Evolutionary conservation across 2,329 filamentous ascomycete species (phyloP), one percentile per base, ranked within the genome.

Genomic region (Xylariaceae sp.): DNA sequence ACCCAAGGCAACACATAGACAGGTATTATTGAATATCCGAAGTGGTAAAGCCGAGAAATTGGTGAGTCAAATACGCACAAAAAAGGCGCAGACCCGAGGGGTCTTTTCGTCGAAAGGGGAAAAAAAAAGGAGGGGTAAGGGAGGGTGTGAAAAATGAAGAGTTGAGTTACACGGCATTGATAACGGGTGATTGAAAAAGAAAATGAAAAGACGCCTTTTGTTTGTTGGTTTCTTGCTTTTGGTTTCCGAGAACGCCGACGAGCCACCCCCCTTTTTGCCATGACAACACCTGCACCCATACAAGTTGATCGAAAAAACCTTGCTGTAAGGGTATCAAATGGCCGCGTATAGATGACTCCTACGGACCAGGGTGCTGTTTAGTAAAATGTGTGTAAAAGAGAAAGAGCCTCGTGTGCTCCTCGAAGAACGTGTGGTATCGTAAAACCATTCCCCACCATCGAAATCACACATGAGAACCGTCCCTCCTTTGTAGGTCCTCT

Each of bases 241-340:
- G 23, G 49, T 15, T 23, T 30, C 23, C 23, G 23, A 30, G 30
- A 63, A 63, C 59, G 53, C 59, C 62, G 23, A 30, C 23, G 23
- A 30, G 23, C 23, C 23, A 11, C 39, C 37, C 59, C 45, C 48
- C 56, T 51, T 45, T 30, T 30, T 30, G 23, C 54, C 55, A 15
- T 47, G 48, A 11, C 51, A 55, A 49, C n/a, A 42, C 52, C 44
- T 30, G 17, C 50, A 49, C 5, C 48, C 35, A 45, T 50, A 55
- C 51, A 42, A 53, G 35, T 56, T 30, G 23, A 30, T 30, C 23
- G 23, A 30, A 30, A 30, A 49, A 58, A 23, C 54, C 54, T 56
- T 55, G 17, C 50, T 35, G 35, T 61, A 51, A 58, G 54, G 50
- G 45, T 55, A 54, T 63, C 59, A 37, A 30, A 30, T 30, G 60